Evolutionary conservation across 495 filamentous ascomycete species (phyloP).

Genomic region (Neurospora sp.): DNA sequence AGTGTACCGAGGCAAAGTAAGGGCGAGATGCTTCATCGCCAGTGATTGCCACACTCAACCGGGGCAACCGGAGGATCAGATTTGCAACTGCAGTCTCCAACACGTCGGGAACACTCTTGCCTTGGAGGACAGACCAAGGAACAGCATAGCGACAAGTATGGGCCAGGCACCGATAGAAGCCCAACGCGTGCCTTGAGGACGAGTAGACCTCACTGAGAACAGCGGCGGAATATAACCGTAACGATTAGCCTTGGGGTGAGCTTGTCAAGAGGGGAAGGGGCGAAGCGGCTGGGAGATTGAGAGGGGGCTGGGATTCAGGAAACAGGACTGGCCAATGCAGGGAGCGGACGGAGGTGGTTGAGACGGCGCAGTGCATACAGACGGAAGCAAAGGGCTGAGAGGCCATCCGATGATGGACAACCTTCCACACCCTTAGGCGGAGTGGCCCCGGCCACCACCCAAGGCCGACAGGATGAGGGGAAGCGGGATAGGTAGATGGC

Average conservation of each 20-base stretch:
- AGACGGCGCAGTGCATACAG: not conserved
- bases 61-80: conserved; percentile 20
- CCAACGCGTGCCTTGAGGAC: conserved; percentile 19
- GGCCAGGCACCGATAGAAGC: conserved; percentile 24
- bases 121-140: not conserved
- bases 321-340: not conserved
- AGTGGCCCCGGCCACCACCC: not conserved
- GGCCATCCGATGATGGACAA: not conserved
- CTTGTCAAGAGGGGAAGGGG: not conserved
- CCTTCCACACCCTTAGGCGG: not conserved
- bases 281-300: not conserved
- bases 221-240: not conserved
- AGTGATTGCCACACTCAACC: conserved; percentile 21
- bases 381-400: not conserved
- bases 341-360: not conserved
- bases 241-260: not conserved
- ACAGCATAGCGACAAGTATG: conserved; percentile 23
- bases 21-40: conserved; percentile 19
- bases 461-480: not conserved
- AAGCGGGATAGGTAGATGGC: not conserved
- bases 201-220: conserved; percentile 17
- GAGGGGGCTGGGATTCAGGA: not conserved
- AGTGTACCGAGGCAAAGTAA: conserved; percentile 16
- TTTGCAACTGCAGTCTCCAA: conserved; percentile 20
- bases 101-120: not conserved